Evolutionary conservation across 176 grass and related monocot species (phyloP).

Genomic region (Areca catechu): DNA sequence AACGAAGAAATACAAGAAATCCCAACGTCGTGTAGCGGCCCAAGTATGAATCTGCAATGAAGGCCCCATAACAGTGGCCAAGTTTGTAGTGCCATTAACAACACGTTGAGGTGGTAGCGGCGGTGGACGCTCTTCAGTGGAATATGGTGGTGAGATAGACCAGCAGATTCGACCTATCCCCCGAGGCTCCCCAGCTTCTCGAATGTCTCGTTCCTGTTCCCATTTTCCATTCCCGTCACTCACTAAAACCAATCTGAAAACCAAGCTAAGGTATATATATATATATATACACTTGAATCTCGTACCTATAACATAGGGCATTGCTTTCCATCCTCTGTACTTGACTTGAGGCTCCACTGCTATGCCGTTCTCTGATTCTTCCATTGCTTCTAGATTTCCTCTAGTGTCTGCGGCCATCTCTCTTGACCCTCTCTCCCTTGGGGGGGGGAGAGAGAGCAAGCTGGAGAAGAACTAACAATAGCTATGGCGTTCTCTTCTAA

Average conservation of each 20-base stretch:
- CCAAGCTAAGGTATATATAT: neutral
- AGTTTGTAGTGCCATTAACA: slow-evolving; percentile 79
- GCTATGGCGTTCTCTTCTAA: no score
- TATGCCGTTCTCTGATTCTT: slow-evolving; percentile 48
- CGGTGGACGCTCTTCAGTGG: slow-evolving; percentile 78
- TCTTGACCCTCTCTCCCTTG: neutral
- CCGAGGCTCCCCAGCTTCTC: slow-evolving; percentile 89
- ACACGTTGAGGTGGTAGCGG: slow-evolving; percentile 66
- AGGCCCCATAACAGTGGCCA: slow-evolving; percentile 83
- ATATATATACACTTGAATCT: neutral
- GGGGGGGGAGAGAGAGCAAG: no score
- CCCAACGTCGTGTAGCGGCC: slow-evolving; percentile 79
- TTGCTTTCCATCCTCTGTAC: slow-evolving; percentile 83
- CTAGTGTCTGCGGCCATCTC: slow-evolving; percentile 10
- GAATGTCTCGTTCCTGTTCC: slow-evolving; percentile 75
- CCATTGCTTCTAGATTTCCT: slow-evolving; percentile 27
- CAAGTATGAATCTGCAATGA: slow-evolving; percentile 82
- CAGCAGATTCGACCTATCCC: slow-evolving; percentile 79
- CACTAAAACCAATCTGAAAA: no score
- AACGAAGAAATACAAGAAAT: slow-evolving; percentile 61
- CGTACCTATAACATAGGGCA: slow-evolving; percentile 95
- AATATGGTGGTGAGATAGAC: slow-evolving; percentile 91
- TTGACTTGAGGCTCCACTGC: slow-evolving; percentile 32
- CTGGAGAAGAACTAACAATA: no score
- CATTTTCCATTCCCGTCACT: no score